Percentiles rank a stretch among this genome's conserved stretches.
These are phyloP conservation scores for Fusarium succisae DNA, from an alignment of 2,329 filamentous ascomycete species.

Conservation along the genomic window DNA sequence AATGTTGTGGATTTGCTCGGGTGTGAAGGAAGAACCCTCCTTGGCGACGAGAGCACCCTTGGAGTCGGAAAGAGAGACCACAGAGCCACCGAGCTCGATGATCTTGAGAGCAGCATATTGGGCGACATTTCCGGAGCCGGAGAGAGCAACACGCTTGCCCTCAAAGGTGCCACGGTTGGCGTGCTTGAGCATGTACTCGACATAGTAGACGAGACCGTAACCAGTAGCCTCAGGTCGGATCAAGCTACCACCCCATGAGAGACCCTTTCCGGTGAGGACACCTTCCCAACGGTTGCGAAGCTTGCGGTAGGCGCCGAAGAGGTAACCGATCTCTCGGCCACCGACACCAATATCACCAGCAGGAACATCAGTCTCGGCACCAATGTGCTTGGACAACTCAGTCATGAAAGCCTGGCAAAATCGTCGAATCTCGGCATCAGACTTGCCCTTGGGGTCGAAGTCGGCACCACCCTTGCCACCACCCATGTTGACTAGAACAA, in stretches of 20 bases:
- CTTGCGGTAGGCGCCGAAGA: slow-evolving; percentile 94
- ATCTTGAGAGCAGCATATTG: slow-evolving; percentile 97
- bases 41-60: slow-evolving; percentile 83
- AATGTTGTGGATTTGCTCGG: slow-evolving; percentile 81
- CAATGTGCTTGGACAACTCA: slow-evolving; percentile 94
- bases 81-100: slow-evolving; percentile 92
- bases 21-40: slow-evolving; percentile 75
- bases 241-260: slow-evolving; percentile 89
- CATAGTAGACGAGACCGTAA: slow-evolving; percentile 96
- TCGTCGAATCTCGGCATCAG: slow-evolving; percentile 94
- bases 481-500: slow-evolving; percentile 72
- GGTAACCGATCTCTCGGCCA: slow-evolving; percentile 89
- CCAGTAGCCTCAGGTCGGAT: slow-evolving; percentile 98
- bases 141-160: slow-evolving; percentile 95
- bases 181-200: slow-evolving; percentile 93
- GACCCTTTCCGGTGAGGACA: slow-evolving; percentile 94
- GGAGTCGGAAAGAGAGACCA: slow-evolving; percentile 93
- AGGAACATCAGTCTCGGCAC: slow-evolving; percentile 93
- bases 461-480: slow-evolving; percentile 98
- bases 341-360: slow-evolving; percentile 97
- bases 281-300: slow-evolving; percentile 93
- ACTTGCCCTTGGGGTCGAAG: slow-evolving; percentile 99
- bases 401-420: slow-evolving; percentile 98
- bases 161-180: slow-evolving; percentile 85
- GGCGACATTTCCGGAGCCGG: slow-evolving; percentile 96